A percentile compares a stretch with the other conserved stretches of the same genome.
These are phyloP conservation scores for Plasmodium fragile DNA, from an alignment of 169 alveolate species.

Conservation along the genomic window DNA sequence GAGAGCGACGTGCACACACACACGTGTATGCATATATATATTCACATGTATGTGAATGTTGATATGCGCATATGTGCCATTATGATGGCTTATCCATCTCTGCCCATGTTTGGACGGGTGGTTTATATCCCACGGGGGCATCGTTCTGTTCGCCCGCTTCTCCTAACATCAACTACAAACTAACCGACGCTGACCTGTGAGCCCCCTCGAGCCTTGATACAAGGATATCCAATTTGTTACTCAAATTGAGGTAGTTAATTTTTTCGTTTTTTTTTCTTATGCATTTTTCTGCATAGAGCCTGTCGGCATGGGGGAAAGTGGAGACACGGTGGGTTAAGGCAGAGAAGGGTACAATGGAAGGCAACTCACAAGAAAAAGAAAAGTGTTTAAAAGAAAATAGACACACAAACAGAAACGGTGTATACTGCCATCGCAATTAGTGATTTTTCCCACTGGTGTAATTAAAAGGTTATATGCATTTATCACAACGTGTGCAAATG, in stretches of 20 bases:
- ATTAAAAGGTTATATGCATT: neutral
- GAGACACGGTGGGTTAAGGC: neutral
- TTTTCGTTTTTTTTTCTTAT: constrained; percentile 71
- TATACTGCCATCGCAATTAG: neutral
- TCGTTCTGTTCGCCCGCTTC: neutral
- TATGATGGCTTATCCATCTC: neutral
- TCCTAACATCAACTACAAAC: constrained; percentile 6
- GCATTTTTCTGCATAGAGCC: constrained; percentile 69
- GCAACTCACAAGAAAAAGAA: neutral
- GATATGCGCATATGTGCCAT: neutral
- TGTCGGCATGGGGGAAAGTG: neutral
- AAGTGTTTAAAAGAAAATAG: neutral
- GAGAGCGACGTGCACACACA: neutral
- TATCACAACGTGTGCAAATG: neutral
- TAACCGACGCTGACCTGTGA: constrained; percentile 55
- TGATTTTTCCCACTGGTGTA: neutral
- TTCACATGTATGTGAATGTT: neutral
- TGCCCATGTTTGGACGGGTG: neutral
- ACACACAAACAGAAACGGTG: neutral
- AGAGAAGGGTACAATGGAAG: neutral
- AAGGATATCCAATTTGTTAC: constrained; percentile 61
- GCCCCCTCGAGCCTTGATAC: constrained; percentile 69
- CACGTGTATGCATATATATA: neutral
- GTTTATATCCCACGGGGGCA: neutral
- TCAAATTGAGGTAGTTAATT: constrained; percentile 51